These are phyloP conservation scores for Diaporthe sp. DNA, from an alignment of 2,329 filamentous ascomycete species.

Conservation along the genomic window DNA sequence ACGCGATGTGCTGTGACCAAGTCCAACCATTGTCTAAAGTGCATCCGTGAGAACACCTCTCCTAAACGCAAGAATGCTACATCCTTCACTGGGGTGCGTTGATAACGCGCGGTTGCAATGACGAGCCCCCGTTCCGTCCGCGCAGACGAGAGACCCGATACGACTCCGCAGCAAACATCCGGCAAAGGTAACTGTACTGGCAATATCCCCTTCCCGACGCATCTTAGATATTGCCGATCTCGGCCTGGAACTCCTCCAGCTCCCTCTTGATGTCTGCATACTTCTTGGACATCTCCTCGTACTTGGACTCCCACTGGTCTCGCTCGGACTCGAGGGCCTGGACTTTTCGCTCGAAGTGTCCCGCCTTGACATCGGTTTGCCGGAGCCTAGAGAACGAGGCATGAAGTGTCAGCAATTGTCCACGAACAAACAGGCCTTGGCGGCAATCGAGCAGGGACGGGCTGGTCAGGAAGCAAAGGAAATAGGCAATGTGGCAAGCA, in stretches of 20 bases:
- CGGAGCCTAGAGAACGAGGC: slow-evolving; percentile 77
- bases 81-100: slow-evolving; percentile 34
- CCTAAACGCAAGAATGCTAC: slow-evolving; percentile 40
- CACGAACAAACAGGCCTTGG: background rate
- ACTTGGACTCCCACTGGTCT: slow-evolving; percentile 97
- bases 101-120: slow-evolving; percentile 25
- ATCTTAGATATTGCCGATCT: slow-evolving; percentile 91
- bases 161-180: slow-evolving; percentile 33
- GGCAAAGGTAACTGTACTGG: slow-evolving; percentile 25
- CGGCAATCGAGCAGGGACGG: background rate
- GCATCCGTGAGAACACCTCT: slow-evolving; percentile 36
- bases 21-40: slow-evolving; percentile 40
- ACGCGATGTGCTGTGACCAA: slow-evolving; percentile 39
- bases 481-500: slow-evolving; percentile 41
- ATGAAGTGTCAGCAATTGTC: slow-evolving; percentile 39
- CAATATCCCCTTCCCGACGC: slow-evolving; percentile 29
- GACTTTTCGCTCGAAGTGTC: slow-evolving; percentile 99
- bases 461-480: slow-evolving; percentile 1
- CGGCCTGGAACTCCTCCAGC: slow-evolving; percentile 88
- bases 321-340: slow-evolving; percentile 93
- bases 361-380: slow-evolving; percentile 99
- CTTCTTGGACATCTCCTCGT: slow-evolving; percentile 97
- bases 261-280: slow-evolving; percentile 88
- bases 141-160: slow-evolving; percentile 34
- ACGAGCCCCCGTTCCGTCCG: slow-evolving; percentile 13